Base-by-base conservation (phyloP, 495 filamentous ascomycete species). In the Viridothelium virens region DNA sequence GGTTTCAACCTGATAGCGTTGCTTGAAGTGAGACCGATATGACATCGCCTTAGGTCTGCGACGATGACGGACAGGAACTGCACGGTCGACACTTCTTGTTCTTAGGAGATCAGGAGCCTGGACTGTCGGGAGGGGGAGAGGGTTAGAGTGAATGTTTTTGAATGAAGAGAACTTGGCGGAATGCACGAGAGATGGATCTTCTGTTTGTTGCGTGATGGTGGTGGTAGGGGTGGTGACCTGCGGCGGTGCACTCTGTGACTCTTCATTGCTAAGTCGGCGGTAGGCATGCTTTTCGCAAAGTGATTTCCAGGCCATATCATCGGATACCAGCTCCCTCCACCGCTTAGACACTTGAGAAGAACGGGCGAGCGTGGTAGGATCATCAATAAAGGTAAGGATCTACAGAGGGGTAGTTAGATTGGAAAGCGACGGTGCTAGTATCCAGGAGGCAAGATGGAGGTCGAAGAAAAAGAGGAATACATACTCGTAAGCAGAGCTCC, bases 261-360 rank as follows among this genome's bases (percentile, higher is more conserved):
- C 48, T 36, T 85, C 82, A 33, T 79, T 81, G 4, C 79, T 80
- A 39, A 85, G 73, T 38, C 89, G 81, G 38, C 90, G 86, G 70
- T 92, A 95, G 61, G 90, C 91, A 75, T 95, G 91, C 75, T 95
- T 96, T 64, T 95, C 90, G 73, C 92, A 97, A 18, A 97, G 81
- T 31, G 91, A 89, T 81, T 96, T 96, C 94, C 94, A 98, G 1
- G 95, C 96, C 74, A 96, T 91, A 77, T 98, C 94, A 72, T 98
- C 94, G 71, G 87, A 92, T 53, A 97, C 79, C 3, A 98, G 81
- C 72, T 96, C 90, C n/a, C 89, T 84, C 94, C 94, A 98, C 69
- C 91, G 83, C 56, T 85, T 84, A 59, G 93, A 97, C 38, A 97
- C 94, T 75, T 97, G 93, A 46, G 91, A 95, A 53, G 94, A 87